Conservation (phyloP, 352 stramenopile species). For the Achlya hypogyna region DNA sequence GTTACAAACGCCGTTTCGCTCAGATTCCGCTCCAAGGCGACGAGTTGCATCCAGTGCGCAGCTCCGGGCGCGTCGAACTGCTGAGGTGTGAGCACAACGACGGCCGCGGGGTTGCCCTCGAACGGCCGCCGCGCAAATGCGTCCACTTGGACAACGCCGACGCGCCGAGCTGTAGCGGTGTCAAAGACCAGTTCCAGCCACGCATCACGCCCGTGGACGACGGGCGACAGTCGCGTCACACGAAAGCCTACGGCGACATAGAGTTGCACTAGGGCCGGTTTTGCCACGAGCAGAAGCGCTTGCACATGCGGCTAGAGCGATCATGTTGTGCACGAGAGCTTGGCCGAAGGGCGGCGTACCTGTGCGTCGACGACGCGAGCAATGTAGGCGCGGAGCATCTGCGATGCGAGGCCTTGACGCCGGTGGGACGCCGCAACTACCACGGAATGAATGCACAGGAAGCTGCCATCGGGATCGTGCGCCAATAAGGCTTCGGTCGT, state of each 20-base stretch:
- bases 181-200: conserved; percentile 75
- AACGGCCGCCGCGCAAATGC: conserved; percentile 54
- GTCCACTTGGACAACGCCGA: conserved; percentile 46
- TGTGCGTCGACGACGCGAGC: conserved; percentile 25
- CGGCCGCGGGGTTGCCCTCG: conserved; percentile 84
- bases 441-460: conserved; percentile 88
- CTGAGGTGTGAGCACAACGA: conserved; percentile 53
- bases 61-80: conserved; percentile 27
- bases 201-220: conserved; percentile 69
- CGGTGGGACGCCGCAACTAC: conserved; percentile 61
- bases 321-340: not conserved
- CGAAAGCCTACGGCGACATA: conserved; percentile 77
- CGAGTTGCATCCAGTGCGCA: conserved; percentile 44
- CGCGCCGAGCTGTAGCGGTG: conserved; percentile 25
- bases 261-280: conserved; percentile 70
- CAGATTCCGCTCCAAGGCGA: conserved; percentile 88
- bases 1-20: conserved; percentile 87
- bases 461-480: conserved; percentile 60
- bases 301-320: conserved; percentile 33
- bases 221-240: conserved; percentile 41
- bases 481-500: conserved; percentile 55
- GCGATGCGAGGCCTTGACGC: conserved; percentile 49
- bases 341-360: too few relatives aligned
- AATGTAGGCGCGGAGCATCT: conserved; percentile 84
- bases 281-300: conserved; percentile 74